phyloP scores from a whole-genome alignment of 495 filamentous ascomycete species.

The Penicillium silybi region DNA sequence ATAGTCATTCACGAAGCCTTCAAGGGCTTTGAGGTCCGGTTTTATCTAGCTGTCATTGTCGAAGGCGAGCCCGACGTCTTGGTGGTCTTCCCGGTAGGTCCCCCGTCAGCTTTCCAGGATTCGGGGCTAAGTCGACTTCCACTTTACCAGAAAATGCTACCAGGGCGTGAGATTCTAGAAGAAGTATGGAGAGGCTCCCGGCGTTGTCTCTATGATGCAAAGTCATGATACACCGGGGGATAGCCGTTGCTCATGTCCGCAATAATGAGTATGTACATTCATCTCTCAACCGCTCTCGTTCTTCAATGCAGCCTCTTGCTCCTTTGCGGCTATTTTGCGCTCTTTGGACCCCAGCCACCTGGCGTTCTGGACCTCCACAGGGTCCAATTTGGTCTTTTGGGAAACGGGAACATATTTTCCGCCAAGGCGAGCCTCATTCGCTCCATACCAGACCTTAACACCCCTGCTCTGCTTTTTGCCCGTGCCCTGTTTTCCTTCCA shows the following conservation, averaged over 20 bases:
- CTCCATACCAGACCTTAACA: constrained; percentile 69
- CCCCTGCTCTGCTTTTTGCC: constrained; percentile 32
- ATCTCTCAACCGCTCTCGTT: constrained; percentile 1
- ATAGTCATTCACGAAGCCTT: constrained; percentile 96
- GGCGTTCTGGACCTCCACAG: constrained; percentile 70
- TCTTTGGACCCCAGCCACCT: constrained; percentile 72
- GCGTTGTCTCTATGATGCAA: constrained; percentile 71
- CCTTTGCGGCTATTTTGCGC: constrained; percentile 28
- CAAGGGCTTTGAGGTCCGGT: constrained; percentile 83
- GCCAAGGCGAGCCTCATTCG: constrained; percentile 49
- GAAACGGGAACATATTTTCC: constrained; percentile 72
- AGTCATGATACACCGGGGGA: constrained; percentile 28
- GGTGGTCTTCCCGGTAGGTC: constrained; percentile 81
- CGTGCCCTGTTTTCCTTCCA: constrained; percentile 19
- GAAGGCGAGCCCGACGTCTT: constrained; percentile 85
- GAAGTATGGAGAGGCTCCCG: constrained; percentile 79
- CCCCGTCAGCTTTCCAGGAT: background rate
- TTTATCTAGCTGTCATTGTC: constrained; percentile 86
- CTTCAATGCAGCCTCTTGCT: constrained; percentile 13
- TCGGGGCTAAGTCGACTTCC: constrained; percentile 4
- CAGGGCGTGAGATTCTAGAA: constrained; percentile 66
- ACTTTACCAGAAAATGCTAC: constrained; percentile 56
- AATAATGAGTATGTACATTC: constrained; percentile 20
- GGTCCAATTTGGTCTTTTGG: constrained; percentile 58
- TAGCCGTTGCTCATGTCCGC: background rate